Percentiles rank a stretch among this genome's conserved stretches.
These are phyloP conservation scores for Punica granatum DNA, from an alignment of 345 rosid genomes.

Conservation along the genomic window DNA sequence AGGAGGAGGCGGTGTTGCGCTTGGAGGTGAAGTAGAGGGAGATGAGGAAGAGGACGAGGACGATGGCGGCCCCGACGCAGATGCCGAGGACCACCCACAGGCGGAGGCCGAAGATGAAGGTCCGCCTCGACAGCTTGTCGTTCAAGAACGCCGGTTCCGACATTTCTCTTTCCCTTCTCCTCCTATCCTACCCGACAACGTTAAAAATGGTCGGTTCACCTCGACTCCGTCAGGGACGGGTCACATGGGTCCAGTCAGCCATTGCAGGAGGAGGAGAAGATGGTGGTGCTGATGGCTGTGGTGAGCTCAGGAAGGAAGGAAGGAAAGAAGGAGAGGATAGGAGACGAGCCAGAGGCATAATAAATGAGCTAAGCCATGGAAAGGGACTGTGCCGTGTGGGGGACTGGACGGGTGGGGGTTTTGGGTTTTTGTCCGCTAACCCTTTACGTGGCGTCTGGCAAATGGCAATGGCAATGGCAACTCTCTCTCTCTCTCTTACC, in stretches of 20 bases:
- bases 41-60: conserved; percentile 66
- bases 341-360: neutral
- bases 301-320: too few relatives aligned
- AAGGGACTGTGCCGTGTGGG: neutral
- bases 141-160: conserved; percentile 58
- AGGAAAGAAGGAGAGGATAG: neutral
- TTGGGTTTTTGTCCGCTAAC: neutral
- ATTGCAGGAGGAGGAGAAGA: conserved; percentile 1
- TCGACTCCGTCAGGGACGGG: neutral
- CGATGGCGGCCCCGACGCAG: conserved; percentile 77
- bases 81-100: conserved; percentile 82
- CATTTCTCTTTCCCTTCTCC: conserved; percentile 21
- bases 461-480: too few relatives aligned
- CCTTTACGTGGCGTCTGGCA: neutral
- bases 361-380: neutral
- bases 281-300: neutral
- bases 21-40: conserved; percentile 81
- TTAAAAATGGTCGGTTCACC: neutral
- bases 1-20: conserved; percentile 35
- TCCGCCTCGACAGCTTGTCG: conserved; percentile 53
- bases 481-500: too few relatives aligned
- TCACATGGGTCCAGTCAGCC: neutral
- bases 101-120: conserved; percentile 63
- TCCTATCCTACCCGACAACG: neutral
- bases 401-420: neutral